These are phyloP conservation scores for Rhizopogon salebrosus DNA, from an alignment of 768 basidiomycete species.

Conservation along the genomic window DNA sequence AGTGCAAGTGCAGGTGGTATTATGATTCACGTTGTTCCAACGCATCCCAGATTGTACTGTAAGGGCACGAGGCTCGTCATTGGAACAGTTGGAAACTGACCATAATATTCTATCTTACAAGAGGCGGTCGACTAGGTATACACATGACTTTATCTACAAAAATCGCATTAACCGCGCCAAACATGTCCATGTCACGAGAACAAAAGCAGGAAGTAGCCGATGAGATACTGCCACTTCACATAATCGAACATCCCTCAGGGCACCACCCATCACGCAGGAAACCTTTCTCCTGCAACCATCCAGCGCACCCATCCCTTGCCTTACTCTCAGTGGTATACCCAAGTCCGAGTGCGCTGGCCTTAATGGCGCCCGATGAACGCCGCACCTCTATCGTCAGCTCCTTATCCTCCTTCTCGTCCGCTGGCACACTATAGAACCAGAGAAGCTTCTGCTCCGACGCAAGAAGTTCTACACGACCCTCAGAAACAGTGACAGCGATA, in stretches of 20 bases:
- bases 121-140: background rate
- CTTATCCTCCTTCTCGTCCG: constrained; percentile 12
- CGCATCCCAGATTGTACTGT: too few species aligned
- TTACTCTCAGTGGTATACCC: background rate
- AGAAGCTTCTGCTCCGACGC: constrained; percentile 46
- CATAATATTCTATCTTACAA: background rate
- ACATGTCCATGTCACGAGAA: background rate
- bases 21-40: too few species aligned
- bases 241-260: constrained; percentile 16
- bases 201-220: background rate
- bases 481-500: constrained; percentile 38
- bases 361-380: constrained; percentile 37
- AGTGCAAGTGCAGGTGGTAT: too few species aligned
- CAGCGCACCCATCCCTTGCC: background rate
- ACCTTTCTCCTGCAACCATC: constrained; percentile 11
- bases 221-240: constrained; percentile 8
- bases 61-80: too few species aligned
- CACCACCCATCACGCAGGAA: constrained; percentile 1
- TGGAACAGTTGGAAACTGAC: too few species aligned
- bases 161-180: background rate
- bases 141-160: background rate
- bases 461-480: constrained; percentile 42
- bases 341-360: background rate
- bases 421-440: constrained; percentile 43
- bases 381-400: constrained; percentile 37